phyloP scores from a whole-genome alignment of 768 basidiomycete species.

The Kwoniella sp. region DNA sequence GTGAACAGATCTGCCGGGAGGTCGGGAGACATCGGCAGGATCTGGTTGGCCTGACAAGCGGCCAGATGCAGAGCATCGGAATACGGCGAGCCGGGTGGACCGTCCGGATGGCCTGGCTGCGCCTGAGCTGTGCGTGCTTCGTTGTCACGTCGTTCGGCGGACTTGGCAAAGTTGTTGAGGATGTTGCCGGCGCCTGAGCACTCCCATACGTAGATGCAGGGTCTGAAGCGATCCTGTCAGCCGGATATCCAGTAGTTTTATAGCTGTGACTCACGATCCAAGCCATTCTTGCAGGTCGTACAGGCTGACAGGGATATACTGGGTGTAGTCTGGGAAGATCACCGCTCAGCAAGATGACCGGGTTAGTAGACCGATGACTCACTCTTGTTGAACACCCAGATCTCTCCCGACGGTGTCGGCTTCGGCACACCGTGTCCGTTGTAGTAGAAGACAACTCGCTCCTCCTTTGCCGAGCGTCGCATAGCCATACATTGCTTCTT shows the following conservation, averaged over 20 bases:
- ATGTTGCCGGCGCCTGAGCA: conserved; percentile 96
- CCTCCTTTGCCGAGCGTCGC: conserved; percentile 84
- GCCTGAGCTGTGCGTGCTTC: conserved; percentile 41
- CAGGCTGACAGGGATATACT: conserved; percentile 94
- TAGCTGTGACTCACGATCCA: conserved; percentile 53
- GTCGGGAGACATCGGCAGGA: conserved; percentile 89
- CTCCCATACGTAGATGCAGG: conserved; percentile 98
- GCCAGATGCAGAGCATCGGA: conserved; percentile 85
- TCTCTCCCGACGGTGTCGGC: conserved; percentile 85
- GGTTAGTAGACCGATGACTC: conserved; percentile 5
- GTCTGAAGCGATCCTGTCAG: conserved; percentile 55
- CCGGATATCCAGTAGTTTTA: not conserved
- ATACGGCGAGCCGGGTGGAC: conserved; percentile 60
- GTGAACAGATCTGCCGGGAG: conserved; percentile 97
- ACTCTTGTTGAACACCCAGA: conserved; percentile 96
- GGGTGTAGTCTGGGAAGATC: conserved; percentile 64
- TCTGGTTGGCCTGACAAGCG: conserved; percentile 85
- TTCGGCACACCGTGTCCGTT: conserved; percentile 98
- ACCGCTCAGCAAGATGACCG: not conserved
- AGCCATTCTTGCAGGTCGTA: conserved; percentile 91
- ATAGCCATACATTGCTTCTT: conserved; percentile 77
- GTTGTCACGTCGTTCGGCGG: conserved; percentile 50
- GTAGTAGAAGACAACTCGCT: conserved; percentile 92
- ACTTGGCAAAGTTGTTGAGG: conserved; percentile 74
- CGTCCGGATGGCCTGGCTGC: conserved; percentile 39